Percentiles rank a stretch among this genome's conserved stretches.
These are phyloP conservation scores for Populus ilicifolia DNA, from an alignment of 345 rosid species.

Conservation along the genomic window DNA sequence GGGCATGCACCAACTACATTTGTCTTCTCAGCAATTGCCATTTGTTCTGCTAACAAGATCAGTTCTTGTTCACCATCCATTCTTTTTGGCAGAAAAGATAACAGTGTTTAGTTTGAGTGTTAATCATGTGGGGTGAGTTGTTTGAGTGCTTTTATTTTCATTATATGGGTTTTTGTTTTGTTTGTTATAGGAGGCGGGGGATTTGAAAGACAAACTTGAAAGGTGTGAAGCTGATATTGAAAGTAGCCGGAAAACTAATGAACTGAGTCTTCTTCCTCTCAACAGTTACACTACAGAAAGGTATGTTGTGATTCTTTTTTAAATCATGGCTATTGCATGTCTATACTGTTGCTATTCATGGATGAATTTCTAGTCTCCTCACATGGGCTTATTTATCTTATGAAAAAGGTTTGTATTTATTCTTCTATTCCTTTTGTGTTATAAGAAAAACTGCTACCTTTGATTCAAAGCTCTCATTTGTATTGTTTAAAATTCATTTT, in stretches of 20 bases:
- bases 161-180: constrained; percentile 10
- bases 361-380: neutral
- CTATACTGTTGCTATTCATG: neutral
- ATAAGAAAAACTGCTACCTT: too few species aligned
- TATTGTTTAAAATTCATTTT: too few species aligned
- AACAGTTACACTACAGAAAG: constrained; percentile 51
- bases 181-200: constrained; percentile 53
- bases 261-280: constrained; percentile 64
- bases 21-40: neutral
- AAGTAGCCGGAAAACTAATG: constrained; percentile 60
- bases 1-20: neutral
- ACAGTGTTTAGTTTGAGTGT: too few species aligned
- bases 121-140: too few species aligned
- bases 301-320: constrained; percentile 31
- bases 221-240: constrained; percentile 80
- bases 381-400: too few species aligned
- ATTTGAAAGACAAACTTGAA: constrained; percentile 61
- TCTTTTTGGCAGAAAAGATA: neutral
- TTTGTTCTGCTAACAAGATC: neutral
- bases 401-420: too few species aligned
- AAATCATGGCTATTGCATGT: neutral
- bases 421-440: too few species aligned
- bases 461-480: too few species aligned
- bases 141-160: neutral
- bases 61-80: neutral